Evolutionary conservation across 139 green algal species (phyloP).

Genomic region (Yamagishiella unicocca): DNA sequence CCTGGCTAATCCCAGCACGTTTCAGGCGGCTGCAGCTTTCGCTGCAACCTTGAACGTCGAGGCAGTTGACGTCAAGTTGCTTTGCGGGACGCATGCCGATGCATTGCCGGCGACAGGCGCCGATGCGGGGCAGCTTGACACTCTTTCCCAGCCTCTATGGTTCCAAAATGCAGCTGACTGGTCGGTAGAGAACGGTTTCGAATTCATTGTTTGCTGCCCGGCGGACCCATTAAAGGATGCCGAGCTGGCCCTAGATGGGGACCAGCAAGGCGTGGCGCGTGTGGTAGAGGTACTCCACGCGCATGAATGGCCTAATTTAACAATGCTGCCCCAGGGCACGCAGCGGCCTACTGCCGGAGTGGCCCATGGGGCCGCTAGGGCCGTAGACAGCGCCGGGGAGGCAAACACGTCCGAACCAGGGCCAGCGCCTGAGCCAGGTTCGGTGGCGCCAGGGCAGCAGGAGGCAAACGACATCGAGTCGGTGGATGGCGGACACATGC

Average conservation of each 20-base stretch:
- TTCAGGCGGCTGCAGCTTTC: not conserved
- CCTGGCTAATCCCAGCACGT: not conserved
- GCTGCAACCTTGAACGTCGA: not conserved
- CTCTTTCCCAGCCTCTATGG: not conserved
- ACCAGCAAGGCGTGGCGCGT: constrained; percentile 58
- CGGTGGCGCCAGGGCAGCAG: not conserved
- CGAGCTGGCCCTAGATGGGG: constrained; percentile 40
- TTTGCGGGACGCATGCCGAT: constrained; percentile 56
- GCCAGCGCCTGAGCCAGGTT: not conserved
- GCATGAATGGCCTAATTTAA: constrained; percentile 69
- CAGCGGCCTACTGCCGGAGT: not conserved
- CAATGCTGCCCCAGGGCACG: not conserved
- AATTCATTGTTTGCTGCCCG: constrained; percentile 49
- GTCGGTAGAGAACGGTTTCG: constrained; percentile 42
- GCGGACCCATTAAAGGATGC: not conserved
- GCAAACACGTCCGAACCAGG: not conserved
- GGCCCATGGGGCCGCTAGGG: not conserved
- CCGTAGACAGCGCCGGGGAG: not conserved
- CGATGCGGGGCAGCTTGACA: not conserved
- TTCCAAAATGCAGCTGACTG: constrained; percentile 43
- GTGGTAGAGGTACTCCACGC: constrained; percentile 71
- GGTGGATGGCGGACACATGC: not conserved
- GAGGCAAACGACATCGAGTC: not conserved
- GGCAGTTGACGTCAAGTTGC: constrained; percentile 49
- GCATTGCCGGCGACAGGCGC: not conserved